Base-by-base conservation (phyloP, 257 asterid species). In the Solanum chmielewskii region DNA sequence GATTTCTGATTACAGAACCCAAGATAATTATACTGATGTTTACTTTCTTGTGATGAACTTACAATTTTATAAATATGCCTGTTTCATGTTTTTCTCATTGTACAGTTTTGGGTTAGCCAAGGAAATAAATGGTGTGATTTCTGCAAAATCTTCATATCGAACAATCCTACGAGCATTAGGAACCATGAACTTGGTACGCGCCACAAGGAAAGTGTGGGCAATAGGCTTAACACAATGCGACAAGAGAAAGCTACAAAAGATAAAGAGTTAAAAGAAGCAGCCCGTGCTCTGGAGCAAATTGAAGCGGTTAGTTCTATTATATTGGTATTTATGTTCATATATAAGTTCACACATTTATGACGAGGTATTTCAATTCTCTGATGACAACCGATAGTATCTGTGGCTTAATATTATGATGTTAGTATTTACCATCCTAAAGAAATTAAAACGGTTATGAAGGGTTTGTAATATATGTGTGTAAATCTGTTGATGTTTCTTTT, bases 111-210 rank as follows among this genome's bases (percentile, higher is more conserved):
- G 99, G 99, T 97, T 74, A 96, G 99, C 90, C 99, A 97, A 92
- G 99, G 99, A 42, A 97, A 96, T 95, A 97, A 97, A 88, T 97
- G 99, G 99, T 97, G 99, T 11, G 98, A 97, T 80, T 91, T 94
- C 91, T 97, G 99, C 93, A 97, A 97, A 93, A 97, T 97, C 83
- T 97, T 87, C 94, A 92, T 96, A 91, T 95, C 99, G 49, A 96
- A 89, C 91, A 97, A 95, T 89, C 98, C 99, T 13, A 74, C 95
- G 73, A 97, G 99, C 94, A 95, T 97, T 86, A 93, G 99, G 93
- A 97, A 97, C 88, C 99, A 97, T 91, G 99, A 97, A 90, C 96
- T 93, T 44, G 99, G 99, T 45, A 93, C 91, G 87, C 93, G 96
- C 31, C 99, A 97, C 91, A 97, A 97, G 93, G 99, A 95, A 35